Percentiles rank a stretch among this genome's conserved stretches.
phyloP scores from a whole-genome alignment of 148 eudicot genomes.

The Dysphania ambrosioides region DNA sequence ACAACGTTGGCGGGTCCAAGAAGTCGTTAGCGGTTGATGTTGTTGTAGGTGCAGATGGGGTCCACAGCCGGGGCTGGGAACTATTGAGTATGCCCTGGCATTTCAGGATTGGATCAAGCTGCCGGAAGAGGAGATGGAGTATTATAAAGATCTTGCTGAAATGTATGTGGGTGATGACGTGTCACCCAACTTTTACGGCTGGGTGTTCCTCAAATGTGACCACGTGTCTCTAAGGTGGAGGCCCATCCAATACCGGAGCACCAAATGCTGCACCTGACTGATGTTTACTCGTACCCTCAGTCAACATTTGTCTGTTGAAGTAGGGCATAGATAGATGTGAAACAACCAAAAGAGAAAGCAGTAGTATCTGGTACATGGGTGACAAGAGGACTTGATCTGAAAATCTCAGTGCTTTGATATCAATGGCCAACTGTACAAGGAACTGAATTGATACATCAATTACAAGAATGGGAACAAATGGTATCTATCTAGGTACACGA shows the following conservation, averaged over 20 bases:
- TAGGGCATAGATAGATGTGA: too few relatives aligned
- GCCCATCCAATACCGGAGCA: slow-evolving; percentile 98
- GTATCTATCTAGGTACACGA: slow-evolving; percentile 34
- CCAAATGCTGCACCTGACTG: too few relatives aligned
- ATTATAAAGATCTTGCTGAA: slow-evolving; percentile 76
- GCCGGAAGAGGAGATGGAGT: slow-evolving; percentile 76
- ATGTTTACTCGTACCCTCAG: too few relatives aligned
- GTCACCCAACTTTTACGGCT: slow-evolving; percentile 87
- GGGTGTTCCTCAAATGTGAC: slow-evolving; percentile 94
- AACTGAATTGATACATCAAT: slow-evolving; percentile 12
- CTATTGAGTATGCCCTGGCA: slow-evolving; percentile 75
- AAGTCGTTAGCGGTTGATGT: slow-evolving; percentile 60
- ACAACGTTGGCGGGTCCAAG: slow-evolving; percentile 32
- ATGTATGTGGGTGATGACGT: slow-evolving; percentile 95
- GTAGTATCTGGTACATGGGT: too few relatives aligned
- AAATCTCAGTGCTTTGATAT: neutral
- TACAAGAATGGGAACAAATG: neutral
- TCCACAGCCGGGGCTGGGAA: slow-evolving; percentile 71
- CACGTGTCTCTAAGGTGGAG: slow-evolving; percentile 86
- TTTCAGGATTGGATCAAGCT: slow-evolving; percentile 75
- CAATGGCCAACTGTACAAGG: slow-evolving; percentile 17
- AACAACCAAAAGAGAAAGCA: neutral
- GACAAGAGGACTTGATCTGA: too few relatives aligned
- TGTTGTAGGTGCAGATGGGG: slow-evolving; percentile 84
- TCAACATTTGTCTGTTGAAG: too few relatives aligned